Evolutionary conservation across 106 monocot species (phyloP).

Genomic region (Acorus gramineus): DNA sequence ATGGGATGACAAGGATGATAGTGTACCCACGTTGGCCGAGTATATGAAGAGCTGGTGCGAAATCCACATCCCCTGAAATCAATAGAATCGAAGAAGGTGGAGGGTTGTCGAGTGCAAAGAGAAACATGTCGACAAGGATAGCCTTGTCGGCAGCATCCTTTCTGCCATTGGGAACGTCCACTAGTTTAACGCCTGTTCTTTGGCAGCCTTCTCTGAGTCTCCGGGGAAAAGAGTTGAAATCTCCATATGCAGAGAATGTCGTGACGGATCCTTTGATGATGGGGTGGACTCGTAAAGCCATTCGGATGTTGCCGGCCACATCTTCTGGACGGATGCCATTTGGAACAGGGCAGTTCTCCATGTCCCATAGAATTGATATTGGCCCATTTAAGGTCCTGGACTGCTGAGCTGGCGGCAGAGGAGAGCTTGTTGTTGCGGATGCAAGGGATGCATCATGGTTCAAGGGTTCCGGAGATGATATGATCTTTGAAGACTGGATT

Average conservation of each 20-base stretch:
- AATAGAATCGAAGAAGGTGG: slow-evolving; percentile 87
- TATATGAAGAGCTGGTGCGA: slow-evolving; percentile 88
- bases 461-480: slow-evolving; percentile 10
- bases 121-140: slow-evolving; percentile 88
- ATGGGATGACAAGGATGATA: slow-evolving; percentile 72
- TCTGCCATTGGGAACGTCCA: slow-evolving; percentile 87
- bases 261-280: slow-evolving; percentile 62
- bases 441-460: slow-evolving; percentile 12
- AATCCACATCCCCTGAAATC: slow-evolving; percentile 93
- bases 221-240: slow-evolving; percentile 80
- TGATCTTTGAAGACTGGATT: slow-evolving; percentile 13
- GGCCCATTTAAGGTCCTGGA: slow-evolving; percentile 29
- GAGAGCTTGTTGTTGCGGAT: slow-evolving; percentile 9
- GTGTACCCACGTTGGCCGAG: slow-evolving; percentile 92
- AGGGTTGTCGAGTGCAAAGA: slow-evolving; percentile 75
- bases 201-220: slow-evolving; percentile 84
- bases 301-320: slow-evolving; percentile 74
- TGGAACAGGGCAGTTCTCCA: slow-evolving; percentile 88
- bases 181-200: slow-evolving; percentile 88
- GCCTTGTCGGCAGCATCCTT: slow-evolving; percentile 98
- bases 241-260: slow-evolving; percentile 76
- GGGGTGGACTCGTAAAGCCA: slow-evolving; percentile 65
- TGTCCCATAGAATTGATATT: slow-evolving; percentile 87
- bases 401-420: slow-evolving; percentile 8
- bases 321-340: slow-evolving; percentile 81